A percentile compares a stretch with the other conserved stretches of the same genome.
These are phyloP conservation scores for Coniferiporia weirii DNA, from an alignment of 1,284 basidiomycete species.

Conservation along the genomic window DNA sequence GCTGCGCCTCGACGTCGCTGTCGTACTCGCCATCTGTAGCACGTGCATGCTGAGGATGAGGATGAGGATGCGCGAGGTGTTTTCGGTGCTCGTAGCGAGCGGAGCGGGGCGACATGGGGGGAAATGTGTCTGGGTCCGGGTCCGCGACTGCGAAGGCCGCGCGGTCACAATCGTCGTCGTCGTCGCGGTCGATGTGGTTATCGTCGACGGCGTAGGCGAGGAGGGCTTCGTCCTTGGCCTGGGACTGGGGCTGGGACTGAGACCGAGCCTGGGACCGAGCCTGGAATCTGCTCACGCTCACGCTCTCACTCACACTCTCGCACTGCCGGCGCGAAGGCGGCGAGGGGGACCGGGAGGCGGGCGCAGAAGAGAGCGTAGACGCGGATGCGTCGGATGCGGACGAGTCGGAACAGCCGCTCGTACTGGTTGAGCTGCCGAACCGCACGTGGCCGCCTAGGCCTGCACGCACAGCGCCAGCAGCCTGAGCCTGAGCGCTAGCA, in stretches of 20 bases:
- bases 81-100: neutral
- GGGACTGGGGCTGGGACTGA: too few species aligned
- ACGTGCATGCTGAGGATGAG: neutral
- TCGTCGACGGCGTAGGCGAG: too few species aligned
- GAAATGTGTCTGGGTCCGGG: too few species aligned
- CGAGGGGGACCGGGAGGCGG: conserved; percentile 3
- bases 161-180: neutral
- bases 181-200: neutral
- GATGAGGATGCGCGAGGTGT: neutral
- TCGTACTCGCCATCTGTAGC: neutral
- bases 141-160: neutral
- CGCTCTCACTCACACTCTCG: neutral
- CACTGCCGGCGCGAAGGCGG: neutral
- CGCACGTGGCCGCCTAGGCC: neutral
- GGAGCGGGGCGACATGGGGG: neutral
- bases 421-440: conserved; percentile 3
- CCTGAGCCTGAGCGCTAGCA: too few species aligned
- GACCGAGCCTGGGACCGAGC: too few species aligned
- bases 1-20: neutral
- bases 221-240: too few species aligned
- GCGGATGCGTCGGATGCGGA: neutral
- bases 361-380: neutral
- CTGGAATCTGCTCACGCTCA: too few species aligned
- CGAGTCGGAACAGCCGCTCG: too few species aligned
- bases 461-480: neutral